Evolutionary conservation across 2,329 filamentous ascomycete species (phyloP).

Genomic region (Aspergillus quadrilineatus): DNA sequence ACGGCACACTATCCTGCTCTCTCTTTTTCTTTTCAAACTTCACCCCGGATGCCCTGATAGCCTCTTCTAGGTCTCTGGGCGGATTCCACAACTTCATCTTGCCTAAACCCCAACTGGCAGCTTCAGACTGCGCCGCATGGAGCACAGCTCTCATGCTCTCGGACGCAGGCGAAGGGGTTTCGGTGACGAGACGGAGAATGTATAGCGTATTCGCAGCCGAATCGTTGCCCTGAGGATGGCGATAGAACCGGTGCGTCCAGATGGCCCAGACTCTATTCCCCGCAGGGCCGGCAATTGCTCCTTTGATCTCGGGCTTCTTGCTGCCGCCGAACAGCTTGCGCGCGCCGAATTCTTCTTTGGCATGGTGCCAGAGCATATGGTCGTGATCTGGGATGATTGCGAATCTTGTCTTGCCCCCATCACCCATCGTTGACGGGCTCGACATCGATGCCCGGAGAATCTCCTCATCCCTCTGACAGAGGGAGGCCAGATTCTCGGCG

Average conservation of each 20-base stretch:
- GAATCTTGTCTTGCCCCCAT: slow-evolving; percentile 8
- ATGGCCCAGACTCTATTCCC: slow-evolving; percentile 24
- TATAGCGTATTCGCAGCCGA: slow-evolving; percentile 1
- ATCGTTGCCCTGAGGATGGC: slow-evolving; percentile 4
- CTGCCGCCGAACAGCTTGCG: slow-evolving; percentile 15
- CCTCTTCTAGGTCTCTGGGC: slow-evolving; percentile 4
- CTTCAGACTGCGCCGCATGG: slow-evolving; percentile 22
- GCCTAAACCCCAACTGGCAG: slow-evolving; percentile 22
- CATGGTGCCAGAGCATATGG: slow-evolving; percentile 26
- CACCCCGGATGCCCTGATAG: background rate
- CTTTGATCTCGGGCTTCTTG: slow-evolving; percentile 17
- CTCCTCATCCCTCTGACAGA: background rate
- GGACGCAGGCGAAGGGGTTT: background rate
- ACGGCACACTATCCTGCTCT: slow-evolving; percentile 16
- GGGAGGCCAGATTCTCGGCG: background rate
- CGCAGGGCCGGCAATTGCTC: slow-evolving; percentile 20
- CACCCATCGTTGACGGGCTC: background rate
- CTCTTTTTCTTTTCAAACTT: slow-evolving; percentile 3
- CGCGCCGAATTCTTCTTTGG: slow-evolving; percentile 23
- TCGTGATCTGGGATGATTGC: slow-evolving; percentile 24
- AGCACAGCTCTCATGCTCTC: slow-evolving; percentile 12
- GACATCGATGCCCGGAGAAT: background rate
- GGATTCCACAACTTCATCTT: slow-evolving; percentile 25
- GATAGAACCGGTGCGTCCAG: slow-evolving; percentile 27
- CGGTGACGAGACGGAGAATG: slow-evolving; percentile 5